These are phyloP conservation scores for Yamadazyma dushanensis DNA, from an alignment of 1,139 yeast species.

Conservation along the genomic window DNA sequence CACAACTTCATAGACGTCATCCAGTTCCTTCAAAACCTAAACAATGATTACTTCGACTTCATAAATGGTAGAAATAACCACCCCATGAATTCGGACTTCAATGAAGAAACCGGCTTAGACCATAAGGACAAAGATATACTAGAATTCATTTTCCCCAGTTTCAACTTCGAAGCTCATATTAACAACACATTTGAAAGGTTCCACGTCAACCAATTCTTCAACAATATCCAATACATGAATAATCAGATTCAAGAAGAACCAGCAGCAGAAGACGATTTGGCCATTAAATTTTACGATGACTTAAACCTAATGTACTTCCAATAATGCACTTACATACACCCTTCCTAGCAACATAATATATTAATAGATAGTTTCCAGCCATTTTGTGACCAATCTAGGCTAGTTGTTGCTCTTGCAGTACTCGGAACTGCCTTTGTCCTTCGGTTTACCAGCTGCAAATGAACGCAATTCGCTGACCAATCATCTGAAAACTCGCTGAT, in stretches of 20 bases:
- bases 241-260: slow-evolving; percentile 3
- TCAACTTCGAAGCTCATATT: slow-evolving; percentile 9
- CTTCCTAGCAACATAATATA: too few relatives aligned
- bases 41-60: slow-evolving; percentile 8
- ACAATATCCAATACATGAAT: slow-evolving; percentile 6
- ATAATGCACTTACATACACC: too few relatives aligned
- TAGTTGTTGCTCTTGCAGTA: too few relatives aligned
- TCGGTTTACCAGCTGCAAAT: too few relatives aligned
- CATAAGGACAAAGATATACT: slow-evolving; percentile 12
- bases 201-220: slow-evolving; percentile 13
- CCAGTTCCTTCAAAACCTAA: slow-evolving; percentile 3
- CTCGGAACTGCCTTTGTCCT: too few relatives aligned
- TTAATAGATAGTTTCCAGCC: too few relatives aligned
- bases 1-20: slow-evolving; percentile 8
- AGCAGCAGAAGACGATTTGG: slow-evolving; percentile 9
- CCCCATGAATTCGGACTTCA: slow-evolving; percentile 3
- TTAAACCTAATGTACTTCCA: slow-evolving; percentile 13
- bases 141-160: slow-evolving; percentile 9
- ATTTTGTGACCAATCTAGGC: too few relatives aligned
- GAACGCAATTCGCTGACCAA: too few relatives aligned
- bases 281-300: slow-evolving; percentile 22
- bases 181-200: slow-evolving; percentile 10
- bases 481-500: too few relatives aligned
- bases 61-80: slow-evolving; percentile 3
- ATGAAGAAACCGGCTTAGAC: slow-evolving; percentile 11